These are phyloP conservation scores for Ramaria rubella DNA, from an alignment of 768 basidiomycete genomes.

Conservation along the genomic window DNA sequence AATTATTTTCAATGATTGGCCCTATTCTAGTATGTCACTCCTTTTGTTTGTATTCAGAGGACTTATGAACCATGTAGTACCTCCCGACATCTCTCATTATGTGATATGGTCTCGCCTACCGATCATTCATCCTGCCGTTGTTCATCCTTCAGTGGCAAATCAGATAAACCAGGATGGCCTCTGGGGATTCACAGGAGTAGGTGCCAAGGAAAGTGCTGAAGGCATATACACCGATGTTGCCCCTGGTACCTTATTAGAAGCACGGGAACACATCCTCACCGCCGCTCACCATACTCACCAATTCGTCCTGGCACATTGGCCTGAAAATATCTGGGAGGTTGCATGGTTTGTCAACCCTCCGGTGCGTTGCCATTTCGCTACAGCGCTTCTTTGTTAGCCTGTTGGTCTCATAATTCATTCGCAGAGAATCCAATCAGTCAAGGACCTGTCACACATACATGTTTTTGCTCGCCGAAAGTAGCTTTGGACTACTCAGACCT, in stretches of 20 bases:
- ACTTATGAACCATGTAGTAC: conserved; percentile 36
- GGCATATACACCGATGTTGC: conserved; percentile 7
- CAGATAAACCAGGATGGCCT: conserved; percentile 71
- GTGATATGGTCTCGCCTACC: conserved; percentile 75
- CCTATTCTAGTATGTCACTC: conserved; percentile 58
- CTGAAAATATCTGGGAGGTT: conserved; percentile 74
- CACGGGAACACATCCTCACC: conserved; percentile 7
- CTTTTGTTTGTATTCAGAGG: background rate
- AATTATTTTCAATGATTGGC: conserved; percentile 82
- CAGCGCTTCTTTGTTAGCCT: background rate
- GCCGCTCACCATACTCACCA: conserved; percentile 53
- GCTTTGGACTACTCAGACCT: background rate
- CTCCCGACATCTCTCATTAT: conserved; percentile 63
- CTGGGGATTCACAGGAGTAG: conserved; percentile 69
- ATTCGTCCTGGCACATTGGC: conserved; percentile 64
- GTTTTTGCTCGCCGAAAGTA: conserved; percentile 66
- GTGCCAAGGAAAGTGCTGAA: conserved; percentile 46
- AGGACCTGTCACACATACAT: conserved; percentile 77
- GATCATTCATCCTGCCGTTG: conserved; percentile 50
- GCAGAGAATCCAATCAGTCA: conserved; percentile 77
- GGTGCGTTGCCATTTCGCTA: conserved; percentile 36
- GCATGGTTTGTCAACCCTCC: conserved; percentile 91
- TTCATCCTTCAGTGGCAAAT: conserved; percentile 3
- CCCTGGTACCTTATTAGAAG: conserved; percentile 15
- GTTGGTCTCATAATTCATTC: conserved; percentile 9